phyloP scores from a whole-genome alignment of 164 flowering plant species.

The Sedum album region DNA sequence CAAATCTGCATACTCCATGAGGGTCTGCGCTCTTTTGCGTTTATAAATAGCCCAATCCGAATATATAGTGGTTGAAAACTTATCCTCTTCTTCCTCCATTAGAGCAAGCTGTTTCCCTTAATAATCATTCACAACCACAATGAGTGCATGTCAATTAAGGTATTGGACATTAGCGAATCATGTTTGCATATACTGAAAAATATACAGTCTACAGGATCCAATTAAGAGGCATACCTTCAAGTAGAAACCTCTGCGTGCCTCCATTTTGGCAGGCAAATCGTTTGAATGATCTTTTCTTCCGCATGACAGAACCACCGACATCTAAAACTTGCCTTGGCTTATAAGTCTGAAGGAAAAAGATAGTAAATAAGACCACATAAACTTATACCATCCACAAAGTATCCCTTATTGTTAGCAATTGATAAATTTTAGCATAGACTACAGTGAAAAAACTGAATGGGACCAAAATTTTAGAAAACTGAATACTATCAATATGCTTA shows the following conservation, averaged over 20 bases:
- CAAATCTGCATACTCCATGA: slow-evolving; percentile 64
- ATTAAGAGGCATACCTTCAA: neutral
- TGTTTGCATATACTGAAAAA: too few relatives aligned
- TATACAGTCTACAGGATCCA: too few relatives aligned
- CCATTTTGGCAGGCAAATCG: slow-evolving; percentile 1
- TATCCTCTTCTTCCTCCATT: slow-evolving; percentile 41
- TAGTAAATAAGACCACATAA: neutral
- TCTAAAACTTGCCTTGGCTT: neutral
- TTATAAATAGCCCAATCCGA: slow-evolving; percentile 36
- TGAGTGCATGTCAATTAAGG: slow-evolving; percentile 5
- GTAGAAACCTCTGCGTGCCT: neutral
- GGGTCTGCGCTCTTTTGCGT: slow-evolving; percentile 58
- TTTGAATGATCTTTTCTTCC: slow-evolving; percentile 8
- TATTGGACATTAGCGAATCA: too few relatives aligned
- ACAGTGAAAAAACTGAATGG: too few relatives aligned
- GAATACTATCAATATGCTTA: too few relatives aligned
- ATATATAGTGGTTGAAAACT: slow-evolving; percentile 24
- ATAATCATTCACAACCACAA: slow-evolving; percentile 22
- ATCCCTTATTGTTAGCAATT: neutral
- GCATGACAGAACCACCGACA: neutral
- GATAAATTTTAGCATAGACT: too few relatives aligned
- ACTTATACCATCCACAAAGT: neutral
- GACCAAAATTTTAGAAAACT: too few relatives aligned
- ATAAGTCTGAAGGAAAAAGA: neutral
- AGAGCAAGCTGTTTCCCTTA: slow-evolving; percentile 24